Percentiles rank a stretch among this genome's conserved stretches.
Conservation (phyloP, 352 stramenopile genomes). For the Pythium graminicola region DNA sequence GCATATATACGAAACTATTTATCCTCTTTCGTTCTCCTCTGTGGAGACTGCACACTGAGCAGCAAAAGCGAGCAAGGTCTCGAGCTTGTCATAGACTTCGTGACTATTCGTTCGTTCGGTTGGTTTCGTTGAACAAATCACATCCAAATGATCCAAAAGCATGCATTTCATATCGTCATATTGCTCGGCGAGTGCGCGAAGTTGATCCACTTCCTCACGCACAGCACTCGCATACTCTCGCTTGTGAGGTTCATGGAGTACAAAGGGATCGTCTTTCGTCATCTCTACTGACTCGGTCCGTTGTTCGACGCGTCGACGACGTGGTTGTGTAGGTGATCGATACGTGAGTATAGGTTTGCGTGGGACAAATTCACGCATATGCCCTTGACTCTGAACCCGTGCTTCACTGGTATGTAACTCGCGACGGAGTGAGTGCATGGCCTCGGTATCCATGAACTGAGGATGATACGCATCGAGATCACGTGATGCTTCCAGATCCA, state of each 20-base stretch:
- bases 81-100: conserved; percentile 55
- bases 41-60: conserved; percentile 21
- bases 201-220: conserved; percentile 32
- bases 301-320: background rate
- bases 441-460: conserved; percentile 50
- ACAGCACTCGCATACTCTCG: conserved; percentile 33
- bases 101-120: conserved; percentile 34
- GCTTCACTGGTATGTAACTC: conserved; percentile 32
- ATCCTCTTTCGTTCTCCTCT: background rate
- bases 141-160: conserved; percentile 53
- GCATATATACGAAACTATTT: background rate
- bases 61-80: conserved; percentile 40
- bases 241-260: background rate
- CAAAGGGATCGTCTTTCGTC: background rate
- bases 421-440: conserved; percentile 37
- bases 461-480: conserved; percentile 31
- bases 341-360: conserved; percentile 19
- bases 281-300: background rate
- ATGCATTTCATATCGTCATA: conserved; percentile 52
- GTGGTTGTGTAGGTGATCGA: background rate
- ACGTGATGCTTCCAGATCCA: conserved; percentile 14
- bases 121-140: conserved; percentile 43
- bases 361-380: conserved; percentile 41
- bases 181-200: conserved; percentile 36
- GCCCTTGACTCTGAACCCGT: conserved; percentile 37